phyloP scores from a whole-genome alignment of 192 early-diverging fungal species.

The Globomyces pollinis-pini region DNA sequence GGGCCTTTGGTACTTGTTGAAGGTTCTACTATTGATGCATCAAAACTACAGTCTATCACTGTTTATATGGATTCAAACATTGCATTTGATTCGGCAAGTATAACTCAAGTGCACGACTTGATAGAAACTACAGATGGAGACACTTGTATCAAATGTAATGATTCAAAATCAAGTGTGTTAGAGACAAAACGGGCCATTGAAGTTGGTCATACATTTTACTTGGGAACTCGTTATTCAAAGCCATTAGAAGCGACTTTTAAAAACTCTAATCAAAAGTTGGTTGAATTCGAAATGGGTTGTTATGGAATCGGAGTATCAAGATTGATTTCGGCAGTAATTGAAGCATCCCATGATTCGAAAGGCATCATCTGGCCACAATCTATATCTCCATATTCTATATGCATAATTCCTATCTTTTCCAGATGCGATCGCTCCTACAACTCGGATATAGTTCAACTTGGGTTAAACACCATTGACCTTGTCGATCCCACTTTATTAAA shows the following conservation, averaged over 20 bases:
- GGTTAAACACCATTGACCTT: not conserved
- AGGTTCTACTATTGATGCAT: too few relatives aligned
- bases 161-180: not conserved
- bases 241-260: constrained; percentile 55
- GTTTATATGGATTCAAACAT: not conserved
- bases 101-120: constrained; percentile 12
- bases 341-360: constrained; percentile 51
- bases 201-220: constrained; percentile 81
- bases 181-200: constrained; percentile 58
- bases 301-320: constrained; percentile 85
- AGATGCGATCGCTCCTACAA: constrained; percentile 3
- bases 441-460: not conserved
- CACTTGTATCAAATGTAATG: constrained; percentile 14
- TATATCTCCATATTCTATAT: constrained; percentile 65
- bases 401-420: constrained; percentile 15
- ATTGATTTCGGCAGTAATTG: constrained; percentile 71
- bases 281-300: constrained; percentile 79
- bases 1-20: not conserved
- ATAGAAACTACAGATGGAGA: constrained; percentile 17
- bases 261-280: constrained; percentile 19
- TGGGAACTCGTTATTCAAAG: constrained; percentile 81
- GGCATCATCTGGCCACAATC: constrained; percentile 74
- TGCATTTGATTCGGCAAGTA: not conserved
- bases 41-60: too few relatives aligned
- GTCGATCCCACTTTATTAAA: too few relatives aligned